Base-by-base conservation (phyloP, 192 early-diverging fungal species). In the Spizellomyces sp. region DNA sequence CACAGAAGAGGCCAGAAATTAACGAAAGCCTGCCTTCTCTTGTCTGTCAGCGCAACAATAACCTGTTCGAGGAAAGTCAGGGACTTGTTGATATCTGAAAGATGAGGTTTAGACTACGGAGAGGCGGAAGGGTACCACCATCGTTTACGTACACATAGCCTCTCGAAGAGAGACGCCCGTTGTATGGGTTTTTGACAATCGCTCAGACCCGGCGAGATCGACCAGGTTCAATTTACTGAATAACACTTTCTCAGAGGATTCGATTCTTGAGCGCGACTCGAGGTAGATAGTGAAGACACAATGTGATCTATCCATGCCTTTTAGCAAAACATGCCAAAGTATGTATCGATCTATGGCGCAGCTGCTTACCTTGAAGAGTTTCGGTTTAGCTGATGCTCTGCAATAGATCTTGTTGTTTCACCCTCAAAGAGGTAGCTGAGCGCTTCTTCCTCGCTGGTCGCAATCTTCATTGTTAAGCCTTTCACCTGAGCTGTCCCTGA, bases 1-100 rank as follows among this genome's bases (percentile, higher is more conserved):
- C 27, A 36, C 27, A 0, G 27, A 36, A 36, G 27, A 36, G 27
- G 27, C 27, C 27, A 36, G 27, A 36, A 36, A 36, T 2, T 36
- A 36, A 36, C 3, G 27, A 36, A 36, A 36, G 14, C 48, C 12
- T 70, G 79, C 80, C 84, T 45, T 73, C 83, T 88, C 72, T 85
- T 88, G 73, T 89, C 86, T 21, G 80, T 72, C 15, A 89, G 74
- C 7, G 87, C 87, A n/a, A 88, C 84, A 55, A 88, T 85, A 19
- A 88, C 87, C 64, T 88, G 87, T 68, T 88, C 87, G 27, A 88
- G 64, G 63, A 87, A 88, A 50, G 87, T 87, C 15, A 88, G 65
- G 7, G 83, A 86, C 73, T 83, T 81, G 76, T 88, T 88, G 70
- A 88, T 88, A 64, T 85, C 84, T 85, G 27, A 36, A 14, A 14